Evolutionary conservation across 345 rosid species (phyloP).

Genomic region (Dovyalis caffra): DNA sequence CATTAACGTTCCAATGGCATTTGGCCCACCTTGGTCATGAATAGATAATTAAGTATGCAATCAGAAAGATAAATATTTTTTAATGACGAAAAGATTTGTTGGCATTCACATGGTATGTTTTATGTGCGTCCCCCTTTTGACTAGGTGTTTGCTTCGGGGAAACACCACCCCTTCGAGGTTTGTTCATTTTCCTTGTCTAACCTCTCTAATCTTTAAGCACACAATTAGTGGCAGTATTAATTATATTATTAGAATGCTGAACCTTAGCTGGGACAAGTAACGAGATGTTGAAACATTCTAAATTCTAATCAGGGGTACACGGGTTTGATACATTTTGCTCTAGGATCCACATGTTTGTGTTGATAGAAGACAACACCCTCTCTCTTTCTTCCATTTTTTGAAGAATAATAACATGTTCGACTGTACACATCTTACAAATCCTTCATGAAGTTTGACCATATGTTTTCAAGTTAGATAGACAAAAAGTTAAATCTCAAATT

Average conservation of each 20-base stretch:
- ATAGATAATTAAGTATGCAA: slow-evolving; percentile 2
- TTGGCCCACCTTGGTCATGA: slow-evolving; percentile 11
- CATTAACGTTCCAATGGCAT: slow-evolving; percentile 11
- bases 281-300: neutral
- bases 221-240: neutral
- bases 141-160: slow-evolving; percentile 25
- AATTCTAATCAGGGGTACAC: neutral
- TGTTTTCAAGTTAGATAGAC: too few relatives aligned
- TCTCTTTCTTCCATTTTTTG: too few relatives aligned
- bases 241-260: neutral
- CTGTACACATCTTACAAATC: too few relatives aligned
- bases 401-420: too few relatives aligned
- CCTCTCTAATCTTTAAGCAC: neutral
- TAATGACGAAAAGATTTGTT: slow-evolving; percentile 28
- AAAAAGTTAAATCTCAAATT: too few relatives aligned
- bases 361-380: too few relatives aligned
- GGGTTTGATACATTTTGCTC: neutral
- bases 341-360: too few relatives aligned
- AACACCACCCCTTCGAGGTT: slow-evolving; percentile 18
- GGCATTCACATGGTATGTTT: slow-evolving; percentile 69
- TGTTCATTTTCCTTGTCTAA: neutral
- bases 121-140: slow-evolving; percentile 9
- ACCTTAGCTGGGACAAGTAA: neutral
- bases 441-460: too few relatives aligned
- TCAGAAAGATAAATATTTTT: neutral